Evolutionary conservation across 129 eudicot genomes (phyloP).

Genomic region (Solidago caesia): DNA sequence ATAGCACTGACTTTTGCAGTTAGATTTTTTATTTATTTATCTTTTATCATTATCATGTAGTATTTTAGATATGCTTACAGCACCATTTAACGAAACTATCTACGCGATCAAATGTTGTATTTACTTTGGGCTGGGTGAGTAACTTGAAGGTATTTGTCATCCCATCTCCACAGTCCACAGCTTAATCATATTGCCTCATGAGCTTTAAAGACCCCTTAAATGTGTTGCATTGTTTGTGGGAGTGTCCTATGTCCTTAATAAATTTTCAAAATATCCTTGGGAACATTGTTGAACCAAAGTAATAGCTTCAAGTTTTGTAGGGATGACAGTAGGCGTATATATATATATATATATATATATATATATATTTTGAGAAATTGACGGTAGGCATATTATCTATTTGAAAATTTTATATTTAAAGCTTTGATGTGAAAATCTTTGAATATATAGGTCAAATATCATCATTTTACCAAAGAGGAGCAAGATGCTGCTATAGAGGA

Average conservation of each 20-base stretch:
- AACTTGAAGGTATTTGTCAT: not conserved
- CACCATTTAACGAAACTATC: not conserved
- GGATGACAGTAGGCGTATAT: not conserved
- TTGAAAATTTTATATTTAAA: not conserved
- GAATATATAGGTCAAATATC: conserved; percentile 62
- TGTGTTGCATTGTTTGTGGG: not conserved
- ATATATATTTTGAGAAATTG: too few species aligned
- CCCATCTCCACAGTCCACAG: not conserved
- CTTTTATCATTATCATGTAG: not conserved
- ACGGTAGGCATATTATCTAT: too few species aligned
- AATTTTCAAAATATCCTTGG: not conserved
- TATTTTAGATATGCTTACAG: not conserved
- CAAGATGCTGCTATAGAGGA: conserved; percentile 86
- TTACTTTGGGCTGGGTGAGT: not conserved
- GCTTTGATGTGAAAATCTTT: not conserved
- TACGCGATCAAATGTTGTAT: not conserved
- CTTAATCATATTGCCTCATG: not conserved
- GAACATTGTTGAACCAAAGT: not conserved
- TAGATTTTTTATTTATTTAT: not conserved
- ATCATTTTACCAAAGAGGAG: conserved; percentile 80
- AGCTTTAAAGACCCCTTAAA: not conserved
- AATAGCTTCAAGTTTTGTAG: not conserved
- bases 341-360: too few species aligned
- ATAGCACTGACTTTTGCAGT: not conserved
- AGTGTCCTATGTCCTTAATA: not conserved